Evolutionary conservation across 1,284 basidiomycete genomes (phyloP).

Genomic region (Ustilago vetiveriae): DNA sequence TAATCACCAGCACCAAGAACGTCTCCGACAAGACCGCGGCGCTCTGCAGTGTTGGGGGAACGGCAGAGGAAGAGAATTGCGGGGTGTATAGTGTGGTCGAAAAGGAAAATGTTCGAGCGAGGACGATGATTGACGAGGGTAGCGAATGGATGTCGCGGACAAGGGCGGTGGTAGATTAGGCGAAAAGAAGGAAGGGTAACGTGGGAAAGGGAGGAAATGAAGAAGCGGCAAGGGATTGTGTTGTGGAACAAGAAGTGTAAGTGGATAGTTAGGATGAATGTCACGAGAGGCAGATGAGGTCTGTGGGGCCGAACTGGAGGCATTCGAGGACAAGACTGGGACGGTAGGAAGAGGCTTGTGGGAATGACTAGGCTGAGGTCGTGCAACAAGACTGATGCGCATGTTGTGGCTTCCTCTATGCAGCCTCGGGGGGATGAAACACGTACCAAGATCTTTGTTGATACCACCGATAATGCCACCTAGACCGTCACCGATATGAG

Average conservation of each 20-base stretch:
- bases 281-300: background rate
- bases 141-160: too few relatives aligned
- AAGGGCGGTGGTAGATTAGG: too few relatives aligned
- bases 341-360: too few relatives aligned
- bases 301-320: background rate
- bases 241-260: too few relatives aligned
- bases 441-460: constrained; percentile 34
- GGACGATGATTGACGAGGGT: too few relatives aligned
- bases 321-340: too few relatives aligned
- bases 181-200: background rate
- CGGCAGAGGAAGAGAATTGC: background rate
- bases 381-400: too few relatives aligned
- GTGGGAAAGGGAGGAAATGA: background rate
- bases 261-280: constrained; percentile 24
- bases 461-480: constrained; percentile 29
- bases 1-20: constrained; percentile 49
- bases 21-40: constrained; percentile 41
- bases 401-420: background rate
- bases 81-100: background rate
- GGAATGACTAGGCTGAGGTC: too few relatives aligned
- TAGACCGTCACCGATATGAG: constrained; percentile 16
- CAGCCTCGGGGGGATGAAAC: background rate
- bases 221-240: background rate
- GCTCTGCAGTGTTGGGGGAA: constrained; percentile 5
- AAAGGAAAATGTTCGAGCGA: background rate